Base-by-base conservation (phyloP, 1,284 basidiomycete genomes). In the Rhizoctonia solani region DNA sequence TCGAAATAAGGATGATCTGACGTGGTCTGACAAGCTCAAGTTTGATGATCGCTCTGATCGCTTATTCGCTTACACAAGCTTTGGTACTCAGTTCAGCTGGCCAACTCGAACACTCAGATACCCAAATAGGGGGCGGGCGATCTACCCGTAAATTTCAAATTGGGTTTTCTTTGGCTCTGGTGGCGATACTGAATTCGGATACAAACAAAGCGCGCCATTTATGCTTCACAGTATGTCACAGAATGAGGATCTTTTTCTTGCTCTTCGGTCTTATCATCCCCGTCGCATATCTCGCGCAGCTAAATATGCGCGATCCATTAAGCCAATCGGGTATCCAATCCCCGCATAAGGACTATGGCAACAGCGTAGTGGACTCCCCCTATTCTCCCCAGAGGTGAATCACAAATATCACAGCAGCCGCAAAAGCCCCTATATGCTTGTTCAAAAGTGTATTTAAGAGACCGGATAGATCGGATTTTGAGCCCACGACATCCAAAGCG, bases 121-220 rank as follows among this genome's bases (percentile, higher is more conserved):
- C n/a, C n/a, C n/a, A n/a, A n/a, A n/a, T n/a, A n/a, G n/a, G n/a
- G n/a, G n/a, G n/a, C n/a, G n/a, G n/a, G n/a, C n/a, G n/a, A n/a
- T n/a, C n/a, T n/a, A n/a, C n/a, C n/a, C n/a, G n/a, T n/a, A n/a
- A n/a, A n/a, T n/a, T n/a, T n/a, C n/a, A n/a, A n/a, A n/a, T n/a
- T n/a, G n/a, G n/a, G n/a, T n/a, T n/a, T n/a, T n/a, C n/a, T n/a
- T n/a, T n/a, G n/a, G n/a, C n/a, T n/a, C n/a, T n/a, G n/a, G n/a
- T n/a, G n/a, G n/a, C n/a, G n/a, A n/a, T n/a, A n/a, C n/a, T n/a
- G n/a, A n/a, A n/a, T n/a, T n/a, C 44, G 6, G 21, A 46, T 9
- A 46, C 21, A 63, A 52, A 52, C 34, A 52, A 47, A 50, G 44
- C 46, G 58, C 58, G 58, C 58, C 23, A 63, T 63, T 63, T 63